phyloP scores from a whole-genome alignment of 148 eudicot genomes.

The Talinum fruticosum region DNA sequence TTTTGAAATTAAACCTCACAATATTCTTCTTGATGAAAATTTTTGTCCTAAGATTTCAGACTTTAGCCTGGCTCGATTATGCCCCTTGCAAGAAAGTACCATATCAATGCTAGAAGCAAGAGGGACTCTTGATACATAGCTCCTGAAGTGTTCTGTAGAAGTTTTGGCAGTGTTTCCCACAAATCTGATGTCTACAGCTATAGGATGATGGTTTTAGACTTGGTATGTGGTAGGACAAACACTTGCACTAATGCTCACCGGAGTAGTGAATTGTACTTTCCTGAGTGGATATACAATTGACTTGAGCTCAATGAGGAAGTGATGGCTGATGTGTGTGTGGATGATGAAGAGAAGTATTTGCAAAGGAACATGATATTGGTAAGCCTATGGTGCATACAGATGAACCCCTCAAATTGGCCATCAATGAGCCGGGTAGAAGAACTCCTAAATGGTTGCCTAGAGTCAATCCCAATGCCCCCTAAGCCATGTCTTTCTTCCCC shows the following conservation, averaged over 20 bases:
- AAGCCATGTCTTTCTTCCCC: neutral
- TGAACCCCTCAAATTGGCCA: neutral
- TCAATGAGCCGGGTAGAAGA: neutral
- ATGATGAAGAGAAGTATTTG: neutral
- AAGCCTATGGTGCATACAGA: neutral
- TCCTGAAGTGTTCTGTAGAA: neutral
- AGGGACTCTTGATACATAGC: conserved; percentile 2
- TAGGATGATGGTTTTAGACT: neutral
- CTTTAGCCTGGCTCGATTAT: neutral
- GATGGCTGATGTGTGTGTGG: neutral
- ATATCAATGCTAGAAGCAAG: conserved; percentile 10
- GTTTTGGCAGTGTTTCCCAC: conserved; percentile 9
- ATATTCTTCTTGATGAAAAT: too few species aligned
- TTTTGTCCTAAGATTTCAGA: neutral
- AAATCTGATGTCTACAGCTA: conserved; percentile 6
- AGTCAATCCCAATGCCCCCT: neutral
- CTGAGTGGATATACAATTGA: neutral
- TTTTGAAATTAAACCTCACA: neutral
- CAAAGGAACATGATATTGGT: neutral
- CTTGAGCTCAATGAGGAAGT: neutral
- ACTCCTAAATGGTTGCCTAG: neutral
- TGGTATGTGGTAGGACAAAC: conserved; percentile 5
- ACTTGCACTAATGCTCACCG: neutral
- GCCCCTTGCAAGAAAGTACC: neutral
- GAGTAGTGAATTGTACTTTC: conserved; percentile 7